phyloP scores from a whole-genome alignment of 495 filamentous ascomycete genomes.

The Lasiosphaeris hirsuta region DNA sequence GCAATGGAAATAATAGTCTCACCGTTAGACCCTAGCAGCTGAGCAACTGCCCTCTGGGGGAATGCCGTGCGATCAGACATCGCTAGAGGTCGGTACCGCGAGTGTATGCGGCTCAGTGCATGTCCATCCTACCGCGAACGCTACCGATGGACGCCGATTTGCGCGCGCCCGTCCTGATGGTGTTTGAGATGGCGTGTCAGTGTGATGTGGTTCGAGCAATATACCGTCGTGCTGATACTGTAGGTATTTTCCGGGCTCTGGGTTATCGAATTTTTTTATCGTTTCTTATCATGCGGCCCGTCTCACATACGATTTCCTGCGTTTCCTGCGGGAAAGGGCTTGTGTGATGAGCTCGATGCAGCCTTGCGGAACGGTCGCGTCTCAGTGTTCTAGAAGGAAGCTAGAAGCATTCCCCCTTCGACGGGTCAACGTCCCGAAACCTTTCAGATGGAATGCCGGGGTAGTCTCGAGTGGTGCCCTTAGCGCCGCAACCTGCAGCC shows the following conservation, averaged over 20 bases:
- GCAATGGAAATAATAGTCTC: not conserved
- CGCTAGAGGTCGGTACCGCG: too few species aligned
- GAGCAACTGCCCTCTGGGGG: slow-evolving; percentile 40
- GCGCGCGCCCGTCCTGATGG: not conserved
- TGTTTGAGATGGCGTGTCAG: too few species aligned
- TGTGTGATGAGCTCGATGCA: not conserved
- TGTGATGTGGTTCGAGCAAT: too few species aligned
- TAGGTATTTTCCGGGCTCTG: too few species aligned
- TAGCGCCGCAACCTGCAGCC: too few species aligned
- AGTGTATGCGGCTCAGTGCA: too few species aligned
- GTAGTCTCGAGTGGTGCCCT: too few species aligned
- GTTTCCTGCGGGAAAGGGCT: not conserved
- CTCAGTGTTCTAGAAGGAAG: slow-evolving; percentile 8
- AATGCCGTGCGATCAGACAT: slow-evolving; percentile 16
- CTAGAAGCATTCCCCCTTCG: slow-evolving; percentile 2
- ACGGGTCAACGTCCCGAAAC: not conserved
- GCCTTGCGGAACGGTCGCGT: not conserved
- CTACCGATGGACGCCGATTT: not conserved
- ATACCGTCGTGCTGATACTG: too few species aligned
- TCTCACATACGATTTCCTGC: too few species aligned
- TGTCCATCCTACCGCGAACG: too few species aligned
- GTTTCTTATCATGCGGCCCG: too few species aligned
- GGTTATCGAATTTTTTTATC: too few species aligned
- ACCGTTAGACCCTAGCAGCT: slow-evolving; percentile 44
- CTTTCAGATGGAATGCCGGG: not conserved